Evolutionary conservation across 805 yeast genomes (phyloP).

Genomic region (Spathaspora gorwiae): DNA sequence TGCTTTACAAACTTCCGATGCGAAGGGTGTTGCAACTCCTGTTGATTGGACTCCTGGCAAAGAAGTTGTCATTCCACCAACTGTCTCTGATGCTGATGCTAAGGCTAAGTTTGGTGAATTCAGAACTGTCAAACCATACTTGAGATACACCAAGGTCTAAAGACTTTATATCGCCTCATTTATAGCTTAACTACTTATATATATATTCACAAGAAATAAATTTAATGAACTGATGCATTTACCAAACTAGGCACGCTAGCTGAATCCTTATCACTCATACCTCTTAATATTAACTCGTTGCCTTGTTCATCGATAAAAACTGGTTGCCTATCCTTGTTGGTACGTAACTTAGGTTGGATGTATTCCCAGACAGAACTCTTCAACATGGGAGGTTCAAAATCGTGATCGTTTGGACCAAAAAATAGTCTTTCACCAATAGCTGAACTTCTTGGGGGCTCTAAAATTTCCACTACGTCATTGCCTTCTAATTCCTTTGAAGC

Average conservation of each 20-base stretch:
- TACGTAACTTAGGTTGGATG: constrained; percentile 22
- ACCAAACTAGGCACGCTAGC: constrained; percentile 4
- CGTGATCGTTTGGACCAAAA: constrained; percentile 25
- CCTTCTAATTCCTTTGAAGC: constrained; percentile 31
- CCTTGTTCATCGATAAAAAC: constrained; percentile 18
- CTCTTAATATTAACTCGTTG: constrained; percentile 14
- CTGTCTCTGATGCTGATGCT: constrained; percentile 57
- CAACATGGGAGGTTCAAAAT: constrained; percentile 18
- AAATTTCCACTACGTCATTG: constrained; percentile 37
- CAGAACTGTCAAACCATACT: constrained; percentile 57
- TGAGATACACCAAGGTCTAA: constrained; percentile 46
- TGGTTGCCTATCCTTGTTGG: constrained; percentile 27
- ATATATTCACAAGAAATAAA: neutral
- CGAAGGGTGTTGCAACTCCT: constrained; percentile 62
- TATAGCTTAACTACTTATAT: neutral
- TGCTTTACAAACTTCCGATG: constrained; percentile 62
- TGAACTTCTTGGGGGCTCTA: constrained; percentile 39
- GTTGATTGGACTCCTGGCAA: constrained; percentile 71
- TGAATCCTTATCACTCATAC: neutral
- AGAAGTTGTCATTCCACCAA: constrained; percentile 70
- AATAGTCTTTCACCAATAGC: constrained; percentile 35
- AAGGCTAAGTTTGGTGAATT: constrained; percentile 56
- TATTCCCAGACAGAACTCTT: constrained; percentile 33
- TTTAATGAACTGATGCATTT: constrained; percentile 4
- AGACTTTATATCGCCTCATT: neutral